Conservation (phyloP, 352 stramenopile genomes). For the Phytophthora citricola region DNA sequence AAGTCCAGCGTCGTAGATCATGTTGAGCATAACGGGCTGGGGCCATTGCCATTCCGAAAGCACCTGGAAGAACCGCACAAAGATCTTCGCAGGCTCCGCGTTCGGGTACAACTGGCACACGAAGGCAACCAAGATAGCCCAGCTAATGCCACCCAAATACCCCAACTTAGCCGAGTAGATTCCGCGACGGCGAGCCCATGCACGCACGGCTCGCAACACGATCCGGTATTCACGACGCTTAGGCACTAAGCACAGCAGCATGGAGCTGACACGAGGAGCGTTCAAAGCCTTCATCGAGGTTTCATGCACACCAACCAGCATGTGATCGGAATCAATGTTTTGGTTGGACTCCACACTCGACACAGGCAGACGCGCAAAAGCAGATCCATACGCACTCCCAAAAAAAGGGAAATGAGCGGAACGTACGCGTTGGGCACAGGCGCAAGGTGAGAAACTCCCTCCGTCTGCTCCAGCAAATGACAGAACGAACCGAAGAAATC, state of each 20-base stretch:
- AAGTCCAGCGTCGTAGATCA: conserved; percentile 83
- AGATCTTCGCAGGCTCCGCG: conserved; percentile 71
- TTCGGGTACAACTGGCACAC: conserved; percentile 92
- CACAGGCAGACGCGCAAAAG: conserved; percentile 84
- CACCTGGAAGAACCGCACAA: conserved; percentile 87
- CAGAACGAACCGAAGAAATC: conserved; percentile 90
- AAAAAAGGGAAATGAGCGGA: conserved; percentile 92
- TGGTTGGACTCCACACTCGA: conserved; percentile 68
- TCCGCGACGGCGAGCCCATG: conserved; percentile 88
- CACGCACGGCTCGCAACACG: conserved; percentile 72
- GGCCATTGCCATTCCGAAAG: conserved; percentile 88
- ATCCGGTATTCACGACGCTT: conserved; percentile 91
- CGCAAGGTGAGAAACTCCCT: conserved; percentile 75
- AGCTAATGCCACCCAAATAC: conserved; percentile 98
- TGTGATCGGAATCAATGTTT: conserved; percentile 87
- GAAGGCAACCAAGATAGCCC: conserved; percentile 97
- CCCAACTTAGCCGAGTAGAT: conserved; percentile 98
- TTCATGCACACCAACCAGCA: conserved; percentile 93
- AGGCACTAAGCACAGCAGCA: conserved; percentile 93
- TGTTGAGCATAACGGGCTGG: conserved; percentile 85
- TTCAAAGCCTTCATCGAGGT: conserved; percentile 96
- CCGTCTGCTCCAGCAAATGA: conserved; percentile 64
- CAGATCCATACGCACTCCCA: conserved; percentile 91
- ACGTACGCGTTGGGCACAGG: conserved; percentile 92
- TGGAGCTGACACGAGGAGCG: conserved; percentile 95